Evolutionary conservation across 768 basidiomycete species (phyloP).

Genomic region (Rhizopogon vulgaris): DNA sequence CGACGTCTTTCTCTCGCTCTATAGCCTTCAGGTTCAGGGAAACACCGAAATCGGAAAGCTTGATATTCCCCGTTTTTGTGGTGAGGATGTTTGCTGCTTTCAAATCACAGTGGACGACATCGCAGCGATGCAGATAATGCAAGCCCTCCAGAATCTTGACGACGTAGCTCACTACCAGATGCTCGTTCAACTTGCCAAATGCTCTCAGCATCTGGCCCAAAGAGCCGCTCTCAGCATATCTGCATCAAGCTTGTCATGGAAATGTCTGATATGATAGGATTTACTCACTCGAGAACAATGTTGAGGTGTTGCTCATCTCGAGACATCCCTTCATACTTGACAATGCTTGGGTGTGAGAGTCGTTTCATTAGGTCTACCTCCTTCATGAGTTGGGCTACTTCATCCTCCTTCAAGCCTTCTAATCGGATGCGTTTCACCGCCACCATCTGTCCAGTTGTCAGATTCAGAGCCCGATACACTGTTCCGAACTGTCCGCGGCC

Average conservation of each 20-base stretch:
- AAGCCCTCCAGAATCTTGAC: constrained; percentile 96
- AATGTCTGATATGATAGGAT: constrained; percentile 6
- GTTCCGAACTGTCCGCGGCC: constrained; percentile 96
- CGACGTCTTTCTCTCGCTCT: constrained; percentile 79
- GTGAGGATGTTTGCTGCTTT: constrained; percentile 99
- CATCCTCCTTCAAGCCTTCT: constrained; percentile 85
- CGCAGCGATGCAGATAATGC: constrained; percentile 82
- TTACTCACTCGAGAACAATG: constrained; percentile 87
- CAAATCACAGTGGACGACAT: constrained; percentile 96
- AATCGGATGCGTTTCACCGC: constrained; percentile 95
- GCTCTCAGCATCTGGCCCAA: constrained; percentile 89
- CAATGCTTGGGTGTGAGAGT: constrained; percentile 89
- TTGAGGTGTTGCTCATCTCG: constrained; percentile 83
- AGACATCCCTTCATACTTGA: constrained; percentile 96
- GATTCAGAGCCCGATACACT: constrained; percentile 90
- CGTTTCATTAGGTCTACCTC: constrained; percentile 93
- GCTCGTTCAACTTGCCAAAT: constrained; percentile 91
- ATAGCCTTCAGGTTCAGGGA: constrained; percentile 92
- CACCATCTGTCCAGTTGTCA: constrained; percentile 95
- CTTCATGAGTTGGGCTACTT: constrained; percentile 85
- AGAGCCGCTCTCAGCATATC: constrained; percentile 95
- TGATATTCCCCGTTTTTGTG: constrained; percentile 96
- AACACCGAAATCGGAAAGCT: constrained; percentile 96
- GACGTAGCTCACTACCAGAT: constrained; percentile 86
- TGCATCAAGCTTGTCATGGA: constrained; percentile 26